phyloP scores from a whole-genome alignment of 805 yeast species.

The Sugiyamaella mastotermitis region DNA sequence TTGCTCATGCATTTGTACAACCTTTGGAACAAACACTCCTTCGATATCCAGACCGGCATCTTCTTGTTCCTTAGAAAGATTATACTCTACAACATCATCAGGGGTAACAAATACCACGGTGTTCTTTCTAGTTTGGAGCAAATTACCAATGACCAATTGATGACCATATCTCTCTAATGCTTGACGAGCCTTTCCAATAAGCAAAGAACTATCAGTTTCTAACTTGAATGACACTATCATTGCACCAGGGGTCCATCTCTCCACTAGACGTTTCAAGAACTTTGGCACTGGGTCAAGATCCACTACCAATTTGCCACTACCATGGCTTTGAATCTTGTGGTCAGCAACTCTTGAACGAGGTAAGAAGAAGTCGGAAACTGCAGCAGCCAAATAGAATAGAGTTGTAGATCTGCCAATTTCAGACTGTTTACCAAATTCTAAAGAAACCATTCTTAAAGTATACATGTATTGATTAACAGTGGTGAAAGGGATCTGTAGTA shows the following conservation, averaged over 20 bases:
- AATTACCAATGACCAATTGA: slow-evolving; percentile 90
- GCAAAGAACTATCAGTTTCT: slow-evolving; percentile 73
- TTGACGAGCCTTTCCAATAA: slow-evolving; percentile 66
- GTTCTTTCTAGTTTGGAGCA: slow-evolving; percentile 78
- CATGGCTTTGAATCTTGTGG: slow-evolving; percentile 87
- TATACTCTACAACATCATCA: slow-evolving; percentile 28
- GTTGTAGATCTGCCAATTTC: slow-evolving; percentile 35
- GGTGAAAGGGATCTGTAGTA: slow-evolving; percentile 81
- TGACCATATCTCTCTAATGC: slow-evolving; percentile 86
- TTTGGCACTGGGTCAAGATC: slow-evolving; percentile 95
- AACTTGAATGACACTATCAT: slow-evolving; percentile 92
- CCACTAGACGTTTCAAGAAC: slow-evolving; percentile 79
- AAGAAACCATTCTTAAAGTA: slow-evolving; percentile 66
- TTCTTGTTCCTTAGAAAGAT: slow-evolving; percentile 38
- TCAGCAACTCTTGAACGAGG: slow-evolving; percentile 83
- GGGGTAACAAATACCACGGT: slow-evolving; percentile 81
- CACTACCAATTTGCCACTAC: slow-evolving; percentile 69
- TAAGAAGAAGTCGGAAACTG: slow-evolving; percentile 92
- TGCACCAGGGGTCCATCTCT: slow-evolving; percentile 91
- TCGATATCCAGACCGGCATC: slow-evolving; percentile 58
- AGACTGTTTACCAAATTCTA: slow-evolving; percentile 41
- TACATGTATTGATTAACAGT: slow-evolving; percentile 92
- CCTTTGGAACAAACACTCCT: slow-evolving; percentile 71
- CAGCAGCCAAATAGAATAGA: slow-evolving; percentile 88
- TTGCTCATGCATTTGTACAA: slow-evolving; percentile 51